These are phyloP conservation scores for Vanilla planifolia DNA, from an alignment of 106 monocot genomes.

Conservation along the genomic window DNA sequence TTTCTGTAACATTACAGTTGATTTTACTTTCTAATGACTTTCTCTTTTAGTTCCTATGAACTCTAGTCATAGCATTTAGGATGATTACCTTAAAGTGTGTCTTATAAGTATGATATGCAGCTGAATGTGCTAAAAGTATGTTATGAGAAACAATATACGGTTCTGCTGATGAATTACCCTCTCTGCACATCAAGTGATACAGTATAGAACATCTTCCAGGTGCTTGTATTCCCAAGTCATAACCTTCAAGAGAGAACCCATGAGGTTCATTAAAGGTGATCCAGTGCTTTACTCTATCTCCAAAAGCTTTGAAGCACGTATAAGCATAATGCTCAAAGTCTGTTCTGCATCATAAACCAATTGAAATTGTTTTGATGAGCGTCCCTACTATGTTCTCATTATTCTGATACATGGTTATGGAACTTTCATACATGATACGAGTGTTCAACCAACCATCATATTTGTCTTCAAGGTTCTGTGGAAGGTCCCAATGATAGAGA, in stretches of 20 bases:
- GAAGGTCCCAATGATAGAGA: slow-evolving; percentile 77
- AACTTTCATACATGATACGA: slow-evolving; percentile 43
- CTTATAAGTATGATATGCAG: slow-evolving; percentile 50
- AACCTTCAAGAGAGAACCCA: slow-evolving; percentile 50
- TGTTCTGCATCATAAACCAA: slow-evolving; percentile 27
- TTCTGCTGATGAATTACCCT: slow-evolving; percentile 66
- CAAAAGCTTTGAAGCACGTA: slow-evolving; percentile 65
- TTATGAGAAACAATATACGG: slow-evolving; percentile 77
- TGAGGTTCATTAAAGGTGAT: slow-evolving; percentile 83
- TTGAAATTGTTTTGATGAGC: not conserved
- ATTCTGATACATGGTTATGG: not conserved
- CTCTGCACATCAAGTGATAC: slow-evolving; percentile 44
- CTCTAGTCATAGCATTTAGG: not conserved
- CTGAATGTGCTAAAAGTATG: slow-evolving; percentile 69
- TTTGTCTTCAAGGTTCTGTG: slow-evolving; percentile 56
- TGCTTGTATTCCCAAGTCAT: slow-evolving; percentile 65
- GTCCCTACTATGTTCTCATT: too few relatives aligned
- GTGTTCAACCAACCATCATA: slow-evolving; percentile 63
- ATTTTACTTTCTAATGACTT: not conserved
- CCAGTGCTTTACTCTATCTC: slow-evolving; percentile 87
- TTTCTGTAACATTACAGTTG: slow-evolving; percentile 18
- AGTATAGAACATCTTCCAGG: slow-evolving; percentile 72
- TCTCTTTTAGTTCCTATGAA: not conserved
- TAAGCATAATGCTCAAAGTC: slow-evolving; percentile 53
- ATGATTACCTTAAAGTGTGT: slow-evolving; percentile 49